phyloP scores from a whole-genome alignment of 2,329 filamentous ascomycete species.

The Claviceps sp. region DNA sequence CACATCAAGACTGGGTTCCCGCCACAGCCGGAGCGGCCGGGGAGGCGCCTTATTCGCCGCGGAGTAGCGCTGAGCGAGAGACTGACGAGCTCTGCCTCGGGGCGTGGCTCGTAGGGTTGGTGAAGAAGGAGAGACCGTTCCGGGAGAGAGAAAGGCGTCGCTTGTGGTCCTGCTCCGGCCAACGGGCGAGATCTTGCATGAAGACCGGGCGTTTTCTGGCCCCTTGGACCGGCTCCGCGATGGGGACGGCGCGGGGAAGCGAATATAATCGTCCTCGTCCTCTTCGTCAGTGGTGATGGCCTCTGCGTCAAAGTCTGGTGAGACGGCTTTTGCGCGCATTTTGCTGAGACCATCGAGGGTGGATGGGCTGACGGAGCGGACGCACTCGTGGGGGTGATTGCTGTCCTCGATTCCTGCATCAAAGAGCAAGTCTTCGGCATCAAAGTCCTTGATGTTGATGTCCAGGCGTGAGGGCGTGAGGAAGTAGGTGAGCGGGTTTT shows the following conservation, averaged over 20 bases:
- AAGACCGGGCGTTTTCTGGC: conserved; percentile 21
- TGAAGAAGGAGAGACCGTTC: conserved; percentile 2
- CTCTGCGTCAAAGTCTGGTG: conserved; percentile 27
- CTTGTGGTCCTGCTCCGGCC: conserved; percentile 12
- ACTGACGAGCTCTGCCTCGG: conserved; percentile 2
- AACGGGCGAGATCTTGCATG: conserved; percentile 19
- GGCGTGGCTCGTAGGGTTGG: neutral
- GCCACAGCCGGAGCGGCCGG: conserved; percentile 34
- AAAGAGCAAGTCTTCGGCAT: conserved; percentile 34
- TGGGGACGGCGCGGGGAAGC: conserved; percentile 28
- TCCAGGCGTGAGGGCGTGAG: conserved; percentile 34
- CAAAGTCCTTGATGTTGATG: conserved; percentile 25
- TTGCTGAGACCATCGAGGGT: conserved; percentile 38
- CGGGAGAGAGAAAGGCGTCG: conserved; percentile 11
- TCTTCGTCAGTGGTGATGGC: conserved; percentile 32
- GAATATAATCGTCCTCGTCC: conserved; percentile 37
- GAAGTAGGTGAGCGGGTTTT: conserved; percentile 43
- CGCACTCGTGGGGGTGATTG: conserved; percentile 28
- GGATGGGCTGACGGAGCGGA: conserved; percentile 44
- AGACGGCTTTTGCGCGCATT: conserved; percentile 19
- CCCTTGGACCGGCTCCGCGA: conserved; percentile 23
- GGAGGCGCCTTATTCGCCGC: conserved; percentile 14
- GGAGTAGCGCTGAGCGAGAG: conserved; percentile 1
- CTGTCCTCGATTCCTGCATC: conserved; percentile 44
- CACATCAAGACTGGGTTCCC: conserved; percentile 45